Percentiles rank a stretch among this genome's conserved stretches.
phyloP scores from a whole-genome alignment of 805 yeast species.

The Blastobotrys parvus region DNA sequence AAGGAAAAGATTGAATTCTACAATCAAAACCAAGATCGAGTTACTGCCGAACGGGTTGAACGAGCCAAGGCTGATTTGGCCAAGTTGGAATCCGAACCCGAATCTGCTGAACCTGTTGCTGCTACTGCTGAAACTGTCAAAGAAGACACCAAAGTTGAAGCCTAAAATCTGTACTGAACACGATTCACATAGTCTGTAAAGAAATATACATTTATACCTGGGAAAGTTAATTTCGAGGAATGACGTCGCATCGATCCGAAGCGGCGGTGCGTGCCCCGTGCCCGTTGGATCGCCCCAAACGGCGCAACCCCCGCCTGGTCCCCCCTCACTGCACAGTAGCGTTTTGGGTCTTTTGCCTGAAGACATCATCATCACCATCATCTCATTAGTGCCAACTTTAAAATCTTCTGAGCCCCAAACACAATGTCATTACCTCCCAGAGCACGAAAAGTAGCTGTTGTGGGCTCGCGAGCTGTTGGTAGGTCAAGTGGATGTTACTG shows the following conservation, averaged over 20 bases:
- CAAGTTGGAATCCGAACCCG: conserved; percentile 37
- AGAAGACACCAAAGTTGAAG: too few species aligned
- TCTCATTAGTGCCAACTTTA: neutral
- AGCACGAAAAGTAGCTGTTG: conserved; percentile 70
- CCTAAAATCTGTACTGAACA: too few species aligned
- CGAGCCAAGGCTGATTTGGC: conserved; percentile 72
- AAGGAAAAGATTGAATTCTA: conserved; percentile 64
- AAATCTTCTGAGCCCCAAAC: neutral
- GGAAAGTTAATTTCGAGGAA: too few species aligned
- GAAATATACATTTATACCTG: too few species aligned
- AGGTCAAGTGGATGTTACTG: conserved; percentile 30
- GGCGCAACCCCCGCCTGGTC: too few species aligned
- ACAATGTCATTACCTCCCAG: conserved; percentile 4
- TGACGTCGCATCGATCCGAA: too few species aligned
- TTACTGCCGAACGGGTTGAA: conserved; percentile 66
- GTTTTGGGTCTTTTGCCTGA: too few species aligned
- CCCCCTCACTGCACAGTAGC: too few species aligned
- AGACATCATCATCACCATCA: too few species aligned
- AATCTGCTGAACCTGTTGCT: neutral
- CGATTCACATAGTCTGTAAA: too few species aligned
- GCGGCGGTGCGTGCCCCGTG: too few species aligned
- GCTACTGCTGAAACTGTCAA: conserved; percentile 1
- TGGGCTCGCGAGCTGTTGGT: conserved; percentile 84
- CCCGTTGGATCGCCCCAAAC: too few species aligned
- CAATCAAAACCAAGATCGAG: conserved; percentile 66